Percentiles rank a stretch among this genome's conserved stretches.
Evolutionary conservation across 345 rosid genomes (phyloP).

Genomic region (Viola odorata): DNA sequence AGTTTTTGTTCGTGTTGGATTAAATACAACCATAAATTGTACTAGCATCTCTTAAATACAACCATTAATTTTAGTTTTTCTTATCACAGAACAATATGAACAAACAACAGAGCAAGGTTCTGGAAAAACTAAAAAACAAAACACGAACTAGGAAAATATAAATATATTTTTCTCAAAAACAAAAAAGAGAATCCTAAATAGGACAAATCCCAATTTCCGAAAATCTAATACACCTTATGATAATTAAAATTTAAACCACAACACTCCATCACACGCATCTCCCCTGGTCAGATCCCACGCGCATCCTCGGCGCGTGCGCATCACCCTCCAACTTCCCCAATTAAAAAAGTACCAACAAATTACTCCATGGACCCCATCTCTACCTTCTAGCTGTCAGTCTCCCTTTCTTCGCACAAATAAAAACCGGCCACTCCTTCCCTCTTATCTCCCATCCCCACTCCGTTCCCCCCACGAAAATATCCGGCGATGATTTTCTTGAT

Average conservation of each 20-base stretch:
- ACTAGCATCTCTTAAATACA: no score
- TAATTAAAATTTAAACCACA: constrained; percentile 2
- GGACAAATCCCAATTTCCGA: background rate
- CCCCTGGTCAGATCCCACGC: background rate
- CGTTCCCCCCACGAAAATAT: background rate
- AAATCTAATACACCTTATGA: background rate
- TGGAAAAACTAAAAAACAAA: no score
- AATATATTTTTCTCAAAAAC: background rate
- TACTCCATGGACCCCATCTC: no score
- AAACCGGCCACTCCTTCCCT: background rate
- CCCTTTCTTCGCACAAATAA: no score
- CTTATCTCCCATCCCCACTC: background rate
- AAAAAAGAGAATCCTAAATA: background rate
- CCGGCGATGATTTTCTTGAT: no score
- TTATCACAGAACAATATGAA: no score
- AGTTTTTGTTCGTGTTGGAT: no score
- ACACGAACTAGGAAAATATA: no score
- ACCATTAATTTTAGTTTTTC: no score
- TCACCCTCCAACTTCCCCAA: background rate
- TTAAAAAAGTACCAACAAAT: background rate
- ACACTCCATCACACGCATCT: background rate
- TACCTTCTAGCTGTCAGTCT: no score
- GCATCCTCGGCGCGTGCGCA: constrained; percentile 5
- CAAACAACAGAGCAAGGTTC: no score
- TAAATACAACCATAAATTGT: no score